Conservation (phyloP, 148 eudicot genomes). For the Fagopyrum esculentum region DNA sequence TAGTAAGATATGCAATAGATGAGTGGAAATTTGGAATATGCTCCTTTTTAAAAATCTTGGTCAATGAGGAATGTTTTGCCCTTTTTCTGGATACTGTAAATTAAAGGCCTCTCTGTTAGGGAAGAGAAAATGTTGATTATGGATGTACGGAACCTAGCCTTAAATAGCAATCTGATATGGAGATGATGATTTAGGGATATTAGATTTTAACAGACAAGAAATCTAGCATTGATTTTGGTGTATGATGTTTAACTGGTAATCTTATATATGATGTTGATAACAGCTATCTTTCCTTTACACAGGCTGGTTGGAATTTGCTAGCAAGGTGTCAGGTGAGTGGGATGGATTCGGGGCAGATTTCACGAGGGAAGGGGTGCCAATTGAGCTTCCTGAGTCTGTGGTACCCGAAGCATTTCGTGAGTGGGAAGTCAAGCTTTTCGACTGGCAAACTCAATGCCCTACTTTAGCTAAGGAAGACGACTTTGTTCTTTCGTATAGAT, state of each 20-base stretch:
- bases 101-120: not conserved
- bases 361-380: slow-evolving; percentile 52
- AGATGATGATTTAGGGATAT: too few species aligned
- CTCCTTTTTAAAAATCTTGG: not conserved
- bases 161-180: not conserved
- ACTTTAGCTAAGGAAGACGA: slow-evolving; percentile 52
- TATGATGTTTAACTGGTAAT: not conserved
- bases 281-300: slow-evolving; percentile 3
- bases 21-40: not conserved
- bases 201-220: not conserved
- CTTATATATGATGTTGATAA: not conserved
- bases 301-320: slow-evolving; percentile 76
- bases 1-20: too few species aligned
- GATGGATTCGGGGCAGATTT: slow-evolving; percentile 96
- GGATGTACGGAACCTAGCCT: not conserved
- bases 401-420: slow-evolving; percentile 88
- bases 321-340: slow-evolving; percentile 92
- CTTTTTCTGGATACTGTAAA: not conserved
- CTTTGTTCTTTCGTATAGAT: slow-evolving; percentile 35
- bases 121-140: not conserved
- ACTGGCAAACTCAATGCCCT: slow-evolving; percentile 99
- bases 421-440: slow-evolving; percentile 93
- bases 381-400: slow-evolving; percentile 79
- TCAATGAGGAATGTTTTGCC: not conserved
- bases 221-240: not conserved